Base-by-base conservation (phyloP, 225 moss, liverwort and hornwort species). In the Sphagnum tenellum region DNA sequence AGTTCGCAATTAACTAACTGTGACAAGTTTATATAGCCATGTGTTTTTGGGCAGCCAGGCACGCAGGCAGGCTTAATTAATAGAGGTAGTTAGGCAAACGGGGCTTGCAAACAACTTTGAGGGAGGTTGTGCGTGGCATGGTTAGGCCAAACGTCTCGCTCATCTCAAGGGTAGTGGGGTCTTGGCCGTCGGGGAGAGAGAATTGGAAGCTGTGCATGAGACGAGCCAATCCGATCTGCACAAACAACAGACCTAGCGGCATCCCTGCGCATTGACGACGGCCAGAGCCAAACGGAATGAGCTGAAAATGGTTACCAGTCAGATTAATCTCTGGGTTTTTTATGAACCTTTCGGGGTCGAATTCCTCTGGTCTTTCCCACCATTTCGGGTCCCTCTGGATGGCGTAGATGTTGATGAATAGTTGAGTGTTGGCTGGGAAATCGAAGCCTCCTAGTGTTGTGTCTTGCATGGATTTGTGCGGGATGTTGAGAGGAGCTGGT, bases 241-340 rank as follows among this genome's bases (percentile, higher is more conserved):
- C 77, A 44, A 66, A 78, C 53, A 66, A 58, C 52, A 75, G 75
- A 29, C 88, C 90, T 3, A 94, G 82, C 7, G 71, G 2, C 73
- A 81, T 67, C 12, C 94, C 94, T 1, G 90, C 82, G 52, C 94
- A 94, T 54, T 81, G 86, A 3, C 94, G 72, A 12, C 94, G 76
- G 8, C 90, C 94, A 12, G 78, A 82, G 1, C 94, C 90, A 46
- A 74, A 94, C 0, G 94, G 82, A 62, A 75, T 65, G 49, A 82
- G 72, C 70, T 78, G 71, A 45, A 47, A 82, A 55, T 82, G 73
- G 3, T 78, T 75, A 8, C 82, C 82, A 5, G 48, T 3, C 4
- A 75, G 6, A 8, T 67, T 62, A 4, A 82, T 14, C 8, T 70
- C 67, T 7, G 54, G 54, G 49, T 50, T 57, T 5, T 44, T 62